Base-by-base conservation (phyloP, 2,329 filamentous ascomycete species). In the Botrytis elliptica region DNA sequence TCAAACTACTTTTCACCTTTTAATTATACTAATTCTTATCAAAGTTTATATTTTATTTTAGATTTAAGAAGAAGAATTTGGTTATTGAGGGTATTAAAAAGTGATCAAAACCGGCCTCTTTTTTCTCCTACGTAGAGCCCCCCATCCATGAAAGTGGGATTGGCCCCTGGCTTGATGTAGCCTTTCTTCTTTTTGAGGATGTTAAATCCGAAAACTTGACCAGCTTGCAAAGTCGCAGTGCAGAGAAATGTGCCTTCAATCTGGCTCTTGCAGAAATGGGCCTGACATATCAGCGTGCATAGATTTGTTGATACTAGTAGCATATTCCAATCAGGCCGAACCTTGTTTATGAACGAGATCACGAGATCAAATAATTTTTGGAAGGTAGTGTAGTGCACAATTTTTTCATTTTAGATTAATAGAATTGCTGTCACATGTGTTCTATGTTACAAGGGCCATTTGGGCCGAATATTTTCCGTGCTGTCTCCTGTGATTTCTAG, bases 401-500 rank as follows among this genome's bases (percentile, higher is more conserved):
- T n/a, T 25, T 55, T 29, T 33, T n/a, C 16, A 57, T 22, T 42
- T 57, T 68, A 29, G 38, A 68, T 68, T 42, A 42, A 68, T 57
- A 33, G 64, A 40, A 29, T 69, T 52, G 55, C 60, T 69, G 42
- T 60, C 70, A 68, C n/a, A 68, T 72, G 52, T 59, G 25, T 55
- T 55, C 65, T 73, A 73, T 73, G 64, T 73, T 73, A 73, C 71
- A 73, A 69, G 36, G 71, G 71, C 64, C 49, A 25, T 44, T 44
- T 40, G 40, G 38, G 42, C 71, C 42, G 60, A 69, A 72, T 44
- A 72, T 62, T 69, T 69, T 62, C 64, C 71, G 33, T 52, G 33
- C 20, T 62, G 22, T 44, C 38, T 44, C 40, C 29, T 49, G 20
- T 40, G 16, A 29, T 69, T 68, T 55, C 42, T 55, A 36, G 33